Conservation (phyloP, 192 early-diverging fungal species). For the Globomyces pollinis-pini region DNA sequence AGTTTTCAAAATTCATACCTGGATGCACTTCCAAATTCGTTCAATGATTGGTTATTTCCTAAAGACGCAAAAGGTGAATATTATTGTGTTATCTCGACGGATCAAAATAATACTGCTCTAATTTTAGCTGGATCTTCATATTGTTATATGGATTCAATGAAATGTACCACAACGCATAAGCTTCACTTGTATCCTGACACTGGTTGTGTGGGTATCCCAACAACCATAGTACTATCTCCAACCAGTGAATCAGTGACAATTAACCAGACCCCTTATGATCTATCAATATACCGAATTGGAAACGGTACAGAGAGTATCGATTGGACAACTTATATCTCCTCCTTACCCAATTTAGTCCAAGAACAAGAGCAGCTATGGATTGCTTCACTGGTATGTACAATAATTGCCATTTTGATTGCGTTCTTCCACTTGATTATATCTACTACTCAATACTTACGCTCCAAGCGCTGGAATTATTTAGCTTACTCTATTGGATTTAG, state of each 20-base stretch:
- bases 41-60: neutral
- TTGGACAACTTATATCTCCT: neutral
- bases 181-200: neutral
- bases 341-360: neutral
- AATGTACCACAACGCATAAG: neutral
- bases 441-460: neutral
- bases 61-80: neutral
- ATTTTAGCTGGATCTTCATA: neutral
- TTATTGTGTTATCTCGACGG: neutral
- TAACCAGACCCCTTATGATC: neutral
- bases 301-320: neutral
- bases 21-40: neutral
- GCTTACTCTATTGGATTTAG: neutral
- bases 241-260: neutral
- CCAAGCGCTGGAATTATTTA: neutral
- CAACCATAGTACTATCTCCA: neutral
- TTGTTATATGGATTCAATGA: neutral
- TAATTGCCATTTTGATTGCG: neutral
- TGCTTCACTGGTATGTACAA: neutral
- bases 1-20: neutral
- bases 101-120: neutral
- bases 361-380: neutral
- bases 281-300: neutral
- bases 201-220: neutral
- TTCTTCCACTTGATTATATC: neutral